Evolutionary conservation across 768 basidiomycete genomes (phyloP), one percentile per base, ranked within the genome.

Genomic region (Russula olivacea): DNA sequence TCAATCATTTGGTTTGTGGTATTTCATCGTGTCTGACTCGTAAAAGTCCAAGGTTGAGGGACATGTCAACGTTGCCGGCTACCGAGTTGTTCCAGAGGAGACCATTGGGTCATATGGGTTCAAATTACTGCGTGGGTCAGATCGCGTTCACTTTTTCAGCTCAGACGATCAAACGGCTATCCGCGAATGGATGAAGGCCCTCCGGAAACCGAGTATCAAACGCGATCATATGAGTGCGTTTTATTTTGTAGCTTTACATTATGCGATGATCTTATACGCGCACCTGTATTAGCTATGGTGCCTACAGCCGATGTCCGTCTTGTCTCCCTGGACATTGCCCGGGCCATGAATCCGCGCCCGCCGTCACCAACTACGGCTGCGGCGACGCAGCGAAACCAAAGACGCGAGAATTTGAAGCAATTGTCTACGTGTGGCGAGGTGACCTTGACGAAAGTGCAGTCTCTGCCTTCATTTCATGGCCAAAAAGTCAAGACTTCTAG

Each of bases 131-230:
- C 95, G 97, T 68, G 91, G 93, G 53, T 76, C 81, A 10, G 89
- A 92, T 72, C 91, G 88, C 76, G 80, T 88, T 0, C 93, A 98
- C 72, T 91, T 75, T 71, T 99, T 99, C 76, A 92, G 91, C 65
- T 92, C 92, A 0, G 89, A 93, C 23, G 94, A 98, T 70, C 91
- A 92, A 74, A 69, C 76, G 1, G 75, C 84, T 40, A 81, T 97
- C 52, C 85, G 96, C 19, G 93, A 93, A 68, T 98, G 97, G 96
- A 98, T 98, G 95, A 98, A 98, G 77, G 92, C 94, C 9, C 84
- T 99, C 68, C 97, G 98, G 92, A 99, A 98, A 73, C 93, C 95
- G 2, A 98, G 95, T 14, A 99, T 99, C 68, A 87, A 84, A 7
- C 79, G 96, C 61, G 96, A 98, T 72, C 96, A 95, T 71, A 83